phyloP scores from a whole-genome alignment of 305 asterid species.

The Plantago rigida region DNA sequence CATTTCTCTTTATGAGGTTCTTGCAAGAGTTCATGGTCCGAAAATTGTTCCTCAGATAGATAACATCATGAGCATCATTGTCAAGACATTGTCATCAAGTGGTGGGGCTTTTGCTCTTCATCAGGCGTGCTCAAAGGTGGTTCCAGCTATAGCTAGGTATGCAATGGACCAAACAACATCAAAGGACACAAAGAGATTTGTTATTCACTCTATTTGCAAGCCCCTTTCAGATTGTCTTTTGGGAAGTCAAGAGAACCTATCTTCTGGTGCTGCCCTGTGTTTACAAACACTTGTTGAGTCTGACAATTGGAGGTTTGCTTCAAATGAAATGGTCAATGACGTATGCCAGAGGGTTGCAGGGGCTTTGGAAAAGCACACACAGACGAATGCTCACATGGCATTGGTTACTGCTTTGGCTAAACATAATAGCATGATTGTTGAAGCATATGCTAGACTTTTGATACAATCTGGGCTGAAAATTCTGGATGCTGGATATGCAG shows the following conservation, averaged over 20 bases:
- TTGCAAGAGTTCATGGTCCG: constrained; percentile 89
- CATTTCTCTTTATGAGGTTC: constrained; percentile 82
- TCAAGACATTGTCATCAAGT: constrained; percentile 62
- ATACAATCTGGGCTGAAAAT: constrained; percentile 54
- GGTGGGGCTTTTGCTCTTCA: constrained; percentile 93
- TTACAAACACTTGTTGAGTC: constrained; percentile 77
- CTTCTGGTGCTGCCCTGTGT: constrained; percentile 91
- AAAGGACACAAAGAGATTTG: constrained; percentile 56
- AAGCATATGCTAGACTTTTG: constrained; percentile 76
- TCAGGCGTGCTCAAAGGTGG: constrained; percentile 95
- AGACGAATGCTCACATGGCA: constrained; percentile 64
- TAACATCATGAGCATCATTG: constrained; percentile 66
- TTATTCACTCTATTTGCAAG: constrained; percentile 60
- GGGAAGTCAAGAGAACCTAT: constrained; percentile 61
- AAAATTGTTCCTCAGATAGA: constrained; percentile 74
- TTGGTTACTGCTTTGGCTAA: constrained; percentile 74
- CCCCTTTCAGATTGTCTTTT: constrained; percentile 84
- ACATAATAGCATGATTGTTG: constrained; percentile 62
- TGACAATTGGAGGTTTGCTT: constrained; percentile 85
- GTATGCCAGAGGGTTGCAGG: constrained; percentile 91
- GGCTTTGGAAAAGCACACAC: constrained; percentile 70
- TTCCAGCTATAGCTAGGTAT: constrained; percentile 81
- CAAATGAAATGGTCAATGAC: constrained; percentile 75
- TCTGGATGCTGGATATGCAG: constrained; percentile 47
- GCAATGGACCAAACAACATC: constrained; percentile 79